Conservation (phyloP, 1,284 basidiomycete genomes). For the Trametes pubescens region DNA sequence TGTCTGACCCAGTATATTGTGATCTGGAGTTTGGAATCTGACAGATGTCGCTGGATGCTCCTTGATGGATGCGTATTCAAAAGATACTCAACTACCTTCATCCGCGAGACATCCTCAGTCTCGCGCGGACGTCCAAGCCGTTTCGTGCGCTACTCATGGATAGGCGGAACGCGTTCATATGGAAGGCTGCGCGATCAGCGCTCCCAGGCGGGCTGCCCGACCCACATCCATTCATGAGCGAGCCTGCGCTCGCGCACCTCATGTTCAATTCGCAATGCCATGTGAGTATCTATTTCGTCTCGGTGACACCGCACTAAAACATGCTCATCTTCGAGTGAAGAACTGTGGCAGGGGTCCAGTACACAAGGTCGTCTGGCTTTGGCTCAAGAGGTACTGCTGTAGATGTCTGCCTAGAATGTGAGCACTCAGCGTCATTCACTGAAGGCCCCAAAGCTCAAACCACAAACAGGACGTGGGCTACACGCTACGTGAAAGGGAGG, state of each 20-base stretch:
- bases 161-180: neutral
- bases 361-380: slow-evolving; percentile 8
- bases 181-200: neutral
- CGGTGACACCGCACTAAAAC: neutral
- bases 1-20: neutral
- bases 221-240: slow-evolving; percentile 30
- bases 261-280: slow-evolving; percentile 24
- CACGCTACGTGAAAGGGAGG: neutral
- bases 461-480: neutral
- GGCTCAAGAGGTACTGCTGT: slow-evolving; percentile 12
- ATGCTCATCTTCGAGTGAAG: neutral
- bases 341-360: slow-evolving; percentile 5
- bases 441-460: neutral
- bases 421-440: neutral
- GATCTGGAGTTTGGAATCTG: neutral
- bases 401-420: neutral
- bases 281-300: neutral
- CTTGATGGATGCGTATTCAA: too few species aligned
- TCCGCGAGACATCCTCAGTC: neutral
- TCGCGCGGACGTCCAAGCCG: neutral
- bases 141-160: neutral
- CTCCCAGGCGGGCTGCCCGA: neutral
- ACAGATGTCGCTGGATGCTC: neutral
- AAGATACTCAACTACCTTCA: neutral
- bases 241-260: slow-evolving; percentile 40